A percentile compares a stretch with the other conserved stretches of the same genome.
Conservation (phyloP, 345 rosid species). For the Diplotaxis tenuifolia region DNA sequence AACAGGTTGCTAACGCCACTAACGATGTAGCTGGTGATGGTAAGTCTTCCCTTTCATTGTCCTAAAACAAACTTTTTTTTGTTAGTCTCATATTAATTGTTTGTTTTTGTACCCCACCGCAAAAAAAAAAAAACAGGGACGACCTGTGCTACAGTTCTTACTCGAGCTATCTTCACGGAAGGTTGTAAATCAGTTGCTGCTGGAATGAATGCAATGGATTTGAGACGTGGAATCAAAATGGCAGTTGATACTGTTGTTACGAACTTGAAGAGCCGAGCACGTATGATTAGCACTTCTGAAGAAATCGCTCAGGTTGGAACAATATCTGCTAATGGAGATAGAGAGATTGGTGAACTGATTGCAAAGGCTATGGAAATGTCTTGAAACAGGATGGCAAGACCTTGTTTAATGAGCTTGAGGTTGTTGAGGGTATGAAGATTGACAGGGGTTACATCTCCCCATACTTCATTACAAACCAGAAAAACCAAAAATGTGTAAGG, state of each 20-base stretch:
- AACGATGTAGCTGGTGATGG: slow-evolving; percentile 98
- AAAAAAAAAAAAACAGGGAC: slow-evolving; percentile 56
- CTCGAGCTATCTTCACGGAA: slow-evolving; percentile 79
- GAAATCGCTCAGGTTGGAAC: slow-evolving; percentile 98
- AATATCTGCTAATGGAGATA: slow-evolving; percentile 94
- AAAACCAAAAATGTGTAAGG: slow-evolving; percentile 95
- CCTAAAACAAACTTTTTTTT: neutral
- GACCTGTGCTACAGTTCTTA: slow-evolving; percentile 95
- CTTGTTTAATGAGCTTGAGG: slow-evolving; percentile 83
- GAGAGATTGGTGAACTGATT: slow-evolving; percentile 93
- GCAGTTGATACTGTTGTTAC: slow-evolving; percentile 95
- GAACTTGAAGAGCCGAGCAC: slow-evolving; percentile 83
- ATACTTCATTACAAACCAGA: slow-evolving; percentile 81
- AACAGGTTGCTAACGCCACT: slow-evolving; percentile 99
- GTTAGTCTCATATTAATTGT: neutral
- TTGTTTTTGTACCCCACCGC: neutral
- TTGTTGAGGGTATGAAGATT: slow-evolving; percentile 98
- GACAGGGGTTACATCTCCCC: slow-evolving; percentile 98
- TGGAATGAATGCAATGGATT: slow-evolving; percentile 98
- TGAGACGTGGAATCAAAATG: slow-evolving; percentile 91
- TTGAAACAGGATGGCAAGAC: slow-evolving; percentile 88
- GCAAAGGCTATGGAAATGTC: slow-evolving; percentile 94
- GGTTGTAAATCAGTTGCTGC: slow-evolving; percentile 99
- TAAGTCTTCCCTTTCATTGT: slow-evolving; percentile 37
- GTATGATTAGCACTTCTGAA: slow-evolving; percentile 97